Percentiles rank a stretch among this genome's conserved stretches.
phyloP scores from a whole-genome alignment of 495 filamentous ascomycete species.

The Pseudotulostoma volvatum region DNA sequence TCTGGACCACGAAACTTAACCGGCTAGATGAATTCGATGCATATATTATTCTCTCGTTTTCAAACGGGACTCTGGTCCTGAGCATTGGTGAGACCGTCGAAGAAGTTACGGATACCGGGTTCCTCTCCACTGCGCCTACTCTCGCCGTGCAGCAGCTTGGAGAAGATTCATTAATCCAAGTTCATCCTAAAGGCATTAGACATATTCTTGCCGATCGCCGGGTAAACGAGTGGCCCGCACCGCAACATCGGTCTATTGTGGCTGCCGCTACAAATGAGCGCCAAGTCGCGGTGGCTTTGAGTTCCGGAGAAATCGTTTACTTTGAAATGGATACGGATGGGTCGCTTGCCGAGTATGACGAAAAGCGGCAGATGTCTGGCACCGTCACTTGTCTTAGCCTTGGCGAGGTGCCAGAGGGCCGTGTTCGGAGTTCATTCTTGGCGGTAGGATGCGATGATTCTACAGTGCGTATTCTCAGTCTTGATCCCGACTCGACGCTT shows the following conservation, averaged over 20 bases:
- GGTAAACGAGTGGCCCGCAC: constrained; percentile 87
- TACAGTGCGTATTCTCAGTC: constrained; percentile 77
- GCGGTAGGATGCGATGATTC: constrained; percentile 96
- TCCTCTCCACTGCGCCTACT: constrained; percentile 71
- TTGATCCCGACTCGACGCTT: constrained; percentile 78
- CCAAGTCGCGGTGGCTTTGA: constrained; percentile 84
- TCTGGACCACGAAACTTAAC: constrained; percentile 92
- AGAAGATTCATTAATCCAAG: constrained; percentile 81
- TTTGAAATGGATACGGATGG: constrained; percentile 94
- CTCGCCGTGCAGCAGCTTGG: constrained; percentile 87
- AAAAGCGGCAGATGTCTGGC: constrained; percentile 89
- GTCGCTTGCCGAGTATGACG: constrained; percentile 81
- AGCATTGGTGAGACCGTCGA: constrained; percentile 94
- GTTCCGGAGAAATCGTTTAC: constrained; percentile 90
- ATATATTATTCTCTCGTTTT: constrained; percentile 55
- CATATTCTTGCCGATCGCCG: constrained; percentile 67
- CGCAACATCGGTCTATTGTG: constrained; percentile 85
- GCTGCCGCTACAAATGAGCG: constrained; percentile 88
- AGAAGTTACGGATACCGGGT: constrained; percentile 84
- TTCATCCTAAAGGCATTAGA: constrained; percentile 86
- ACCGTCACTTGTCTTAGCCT: constrained; percentile 86
- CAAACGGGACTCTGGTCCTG: constrained; percentile 64
- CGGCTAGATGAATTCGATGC: constrained; percentile 71
- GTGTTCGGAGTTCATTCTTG: constrained; percentile 69
- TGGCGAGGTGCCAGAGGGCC: constrained; percentile 83